Evolutionary conservation across 306 rosid genomes (phyloP).

Genomic region (Potentilla sterilis): DNA sequence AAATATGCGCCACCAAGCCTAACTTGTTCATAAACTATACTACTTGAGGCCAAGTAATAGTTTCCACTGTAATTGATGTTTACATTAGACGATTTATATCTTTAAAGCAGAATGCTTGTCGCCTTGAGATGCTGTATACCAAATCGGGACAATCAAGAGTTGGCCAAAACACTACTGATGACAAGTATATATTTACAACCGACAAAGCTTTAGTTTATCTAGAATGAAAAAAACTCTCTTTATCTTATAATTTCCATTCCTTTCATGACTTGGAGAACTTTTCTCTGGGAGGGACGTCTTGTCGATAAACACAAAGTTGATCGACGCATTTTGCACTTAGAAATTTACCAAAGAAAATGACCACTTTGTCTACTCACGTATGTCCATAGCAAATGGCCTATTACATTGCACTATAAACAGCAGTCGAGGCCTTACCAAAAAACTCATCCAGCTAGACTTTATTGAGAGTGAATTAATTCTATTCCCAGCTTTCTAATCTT

Average conservation of each 20-base stretch:
- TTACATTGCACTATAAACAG: slow-evolving; percentile 14
- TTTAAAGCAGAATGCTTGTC: not conserved
- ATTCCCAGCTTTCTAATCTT: not conserved
- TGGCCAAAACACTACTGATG: not conserved
- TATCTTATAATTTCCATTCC: not conserved
- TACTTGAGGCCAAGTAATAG: too few relatives aligned
- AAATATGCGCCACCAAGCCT: too few relatives aligned
- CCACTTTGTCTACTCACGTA: slow-evolving; percentile 1
- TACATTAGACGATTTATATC: not conserved
- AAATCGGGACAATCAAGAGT: not conserved
- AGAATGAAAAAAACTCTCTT: not conserved
- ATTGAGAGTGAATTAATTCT: too few relatives aligned
- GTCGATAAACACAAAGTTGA: slow-evolving; percentile 6
- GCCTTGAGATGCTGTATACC: not conserved
- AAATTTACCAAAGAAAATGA: slow-evolving; percentile 8
- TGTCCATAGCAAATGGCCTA: not conserved
- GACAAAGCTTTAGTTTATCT: not conserved
- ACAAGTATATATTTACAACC: not conserved
- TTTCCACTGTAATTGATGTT: not conserved
- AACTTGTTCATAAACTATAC: too few relatives aligned
- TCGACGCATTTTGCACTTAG: not conserved
- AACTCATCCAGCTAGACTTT: slow-evolving; percentile 14
- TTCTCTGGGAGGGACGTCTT: not conserved
- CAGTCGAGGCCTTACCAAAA: not conserved
- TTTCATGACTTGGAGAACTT: not conserved